These are phyloP conservation scores for Microcyclospora pomicola DNA, from an alignment of 2,329 filamentous ascomycete species.

Conservation along the genomic window DNA sequence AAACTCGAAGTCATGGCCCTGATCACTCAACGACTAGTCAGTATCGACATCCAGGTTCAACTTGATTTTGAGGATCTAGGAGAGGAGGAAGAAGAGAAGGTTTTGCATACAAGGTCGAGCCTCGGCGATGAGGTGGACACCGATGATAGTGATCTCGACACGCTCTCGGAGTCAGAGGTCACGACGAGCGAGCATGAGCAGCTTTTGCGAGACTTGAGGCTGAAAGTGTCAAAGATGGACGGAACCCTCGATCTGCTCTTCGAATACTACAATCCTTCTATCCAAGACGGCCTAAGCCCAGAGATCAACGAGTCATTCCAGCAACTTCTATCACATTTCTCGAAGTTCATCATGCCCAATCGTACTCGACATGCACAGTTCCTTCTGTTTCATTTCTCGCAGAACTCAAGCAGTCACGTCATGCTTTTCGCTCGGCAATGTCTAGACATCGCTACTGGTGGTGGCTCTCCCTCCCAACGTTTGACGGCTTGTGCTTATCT, in stretches of 20 bases:
- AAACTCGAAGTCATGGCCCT: slow-evolving; percentile 69
- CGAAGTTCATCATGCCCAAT: slow-evolving; percentile 74
- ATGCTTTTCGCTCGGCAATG: slow-evolving; percentile 76
- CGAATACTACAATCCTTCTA: slow-evolving; percentile 61
- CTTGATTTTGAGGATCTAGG: slow-evolving; percentile 85
- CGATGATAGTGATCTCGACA: slow-evolving; percentile 53
- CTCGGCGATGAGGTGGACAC: slow-evolving; percentile 38
- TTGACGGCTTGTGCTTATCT: slow-evolving; percentile 85
- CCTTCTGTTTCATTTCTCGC: slow-evolving; percentile 87
- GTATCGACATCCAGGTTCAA: slow-evolving; percentile 91
- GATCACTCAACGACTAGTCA: slow-evolving; percentile 75
- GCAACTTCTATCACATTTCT: slow-evolving; percentile 72
- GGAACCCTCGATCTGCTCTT: slow-evolving; percentile 80
- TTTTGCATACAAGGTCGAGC: slow-evolving; percentile 37
- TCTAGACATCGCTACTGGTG: slow-evolving; percentile 66
- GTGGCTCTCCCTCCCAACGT: slow-evolving; percentile 61
- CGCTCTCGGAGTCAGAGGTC: slow-evolving; percentile 49
- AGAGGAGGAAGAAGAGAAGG: slow-evolving; percentile 66
- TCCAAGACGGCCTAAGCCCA: slow-evolving; percentile 53
- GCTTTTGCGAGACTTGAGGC: slow-evolving; percentile 57
- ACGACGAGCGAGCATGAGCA: slow-evolving; percentile 42
- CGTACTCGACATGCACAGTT: slow-evolving; percentile 91
- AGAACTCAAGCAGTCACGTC: slow-evolving; percentile 62
- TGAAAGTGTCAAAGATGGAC: slow-evolving; percentile 84
- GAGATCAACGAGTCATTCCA: slow-evolving; percentile 61